A percentile compares a stretch with the other conserved stretches of the same genome.
Evolutionary conservation across 1,284 basidiomycete species (phyloP).

Genomic region (Boletus mariae): DNA sequence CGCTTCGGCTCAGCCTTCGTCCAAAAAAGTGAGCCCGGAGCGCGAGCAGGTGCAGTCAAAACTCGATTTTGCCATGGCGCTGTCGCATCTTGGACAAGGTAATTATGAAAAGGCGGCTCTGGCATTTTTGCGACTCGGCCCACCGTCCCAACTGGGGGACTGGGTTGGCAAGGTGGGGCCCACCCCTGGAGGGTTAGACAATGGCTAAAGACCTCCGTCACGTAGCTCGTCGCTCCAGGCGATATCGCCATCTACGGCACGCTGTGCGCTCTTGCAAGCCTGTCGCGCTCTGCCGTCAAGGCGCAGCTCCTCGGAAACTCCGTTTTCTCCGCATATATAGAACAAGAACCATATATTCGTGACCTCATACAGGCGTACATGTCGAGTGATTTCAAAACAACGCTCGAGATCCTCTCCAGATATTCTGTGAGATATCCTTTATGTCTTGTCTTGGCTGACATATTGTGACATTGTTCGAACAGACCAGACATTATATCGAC

Average conservation of each 20-base stretch:
- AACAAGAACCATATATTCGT: slow-evolving; percentile 80
- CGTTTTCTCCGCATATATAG: slow-evolving; percentile 72
- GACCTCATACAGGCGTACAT: slow-evolving; percentile 83
- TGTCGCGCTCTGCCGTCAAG: slow-evolving; percentile 68
- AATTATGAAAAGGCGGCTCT: slow-evolving; percentile 75
- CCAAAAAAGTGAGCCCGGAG: slow-evolving; percentile 46
- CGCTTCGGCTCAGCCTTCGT: slow-evolving; percentile 33
- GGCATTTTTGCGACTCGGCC: slow-evolving; percentile 64
- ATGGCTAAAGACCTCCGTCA: background rate
- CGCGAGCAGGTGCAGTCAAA: slow-evolving; percentile 69
- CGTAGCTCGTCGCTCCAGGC: slow-evolving; percentile 67
- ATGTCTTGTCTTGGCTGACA: background rate
- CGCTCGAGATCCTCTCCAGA: slow-evolving; percentile 67
- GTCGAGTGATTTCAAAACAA: slow-evolving; percentile 76
- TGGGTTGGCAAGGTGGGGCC: slow-evolving; percentile 63
- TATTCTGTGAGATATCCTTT: slow-evolving; percentile 57
- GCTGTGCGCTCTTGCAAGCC: slow-evolving; percentile 74
- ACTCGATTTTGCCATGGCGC: slow-evolving; percentile 72
- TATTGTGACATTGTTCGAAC: background rate
- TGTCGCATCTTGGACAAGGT: slow-evolving; percentile 67
- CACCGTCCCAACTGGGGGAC: slow-evolving; percentile 60
- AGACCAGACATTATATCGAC: slow-evolving; percentile 76
- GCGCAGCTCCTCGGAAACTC: slow-evolving; percentile 66
- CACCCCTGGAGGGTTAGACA: background rate
- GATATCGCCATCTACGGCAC: slow-evolving; percentile 85